These are phyloP conservation scores for Solanum acaule DNA, from an alignment of 257 asterid genomes.

Conservation along the genomic window DNA sequence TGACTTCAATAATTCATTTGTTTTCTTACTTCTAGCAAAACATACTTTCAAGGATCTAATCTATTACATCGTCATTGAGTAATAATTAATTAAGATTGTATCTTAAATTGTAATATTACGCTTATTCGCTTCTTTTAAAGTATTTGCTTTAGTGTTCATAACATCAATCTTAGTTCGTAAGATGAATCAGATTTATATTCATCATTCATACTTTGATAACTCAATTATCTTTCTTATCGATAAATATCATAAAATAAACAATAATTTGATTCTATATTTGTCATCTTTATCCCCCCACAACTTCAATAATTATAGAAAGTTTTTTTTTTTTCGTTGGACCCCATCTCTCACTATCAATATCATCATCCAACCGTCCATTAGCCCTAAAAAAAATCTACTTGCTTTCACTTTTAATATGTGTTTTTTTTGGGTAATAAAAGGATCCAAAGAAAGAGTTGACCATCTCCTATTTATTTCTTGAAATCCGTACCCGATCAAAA, in stretches of 20 bases:
- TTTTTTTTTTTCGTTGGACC: neutral
- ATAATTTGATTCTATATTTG: neutral
- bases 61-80: too few relatives aligned
- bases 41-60: too few relatives aligned
- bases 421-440: neutral
- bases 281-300: neutral
- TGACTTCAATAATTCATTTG: too few relatives aligned
- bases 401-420: neutral
- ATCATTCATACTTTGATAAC: neutral
- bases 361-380: neutral
- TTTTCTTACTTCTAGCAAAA: too few relatives aligned
- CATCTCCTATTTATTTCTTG: too few relatives aligned
- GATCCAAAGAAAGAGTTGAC: neutral
- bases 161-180: too few relatives aligned
- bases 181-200: too few relatives aligned
- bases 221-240: neutral
- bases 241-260: too few relatives aligned
- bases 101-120: too few relatives aligned
- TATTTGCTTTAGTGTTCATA: too few relatives aligned
- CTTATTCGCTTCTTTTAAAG: too few relatives aligned
- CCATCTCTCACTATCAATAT: neutral
- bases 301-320: neutral
- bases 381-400: neutral
- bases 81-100: too few relatives aligned
- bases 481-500: neutral